Base-by-base conservation (phyloP, 208 protist genomes). In the Crithidia bombi region DNA sequence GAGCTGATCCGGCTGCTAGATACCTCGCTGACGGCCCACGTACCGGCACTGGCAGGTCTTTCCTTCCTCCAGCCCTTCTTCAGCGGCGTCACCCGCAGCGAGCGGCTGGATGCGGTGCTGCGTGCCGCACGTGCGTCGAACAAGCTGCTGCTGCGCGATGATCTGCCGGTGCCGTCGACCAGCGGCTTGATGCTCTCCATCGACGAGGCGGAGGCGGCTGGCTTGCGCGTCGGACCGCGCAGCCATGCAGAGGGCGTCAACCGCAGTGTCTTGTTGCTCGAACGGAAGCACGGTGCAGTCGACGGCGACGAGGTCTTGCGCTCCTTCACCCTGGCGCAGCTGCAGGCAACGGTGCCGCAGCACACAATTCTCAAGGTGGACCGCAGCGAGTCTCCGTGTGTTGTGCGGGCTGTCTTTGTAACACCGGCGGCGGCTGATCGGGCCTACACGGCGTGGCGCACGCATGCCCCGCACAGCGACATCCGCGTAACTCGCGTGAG, bases 191-290 rank as follows among this genome's bases (percentile, higher is more conserved):
- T 70, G 55, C 55, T 69, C 9, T 69, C 70, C 12, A 36, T 65
- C 25, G 70, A 58, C 38, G 63, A 69, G 56, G 30, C 63, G 5
- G 70, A 76, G 43, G 70, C 46, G 10, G 44, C 63, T n/a, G 17
- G 63, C 33, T 56, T 69, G 64, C 70, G 70, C 12, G 46, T 76
- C n/a, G 56, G 70, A 17, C 54, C 64, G 21, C 62, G 70, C 70
- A 75, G 70, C 35, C 52, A 58, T 54, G 62, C 52, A 12, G 62
- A 64, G 19, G 62, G 55, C 25, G 47, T 38, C 33, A 39, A 43
- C 50, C 46, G 44, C 26, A 43, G 35, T 28, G 12, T 47, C 17
- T 30, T 47, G 26, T 21, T 32, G 44, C 63, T 76, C 35, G 47
- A 70, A 55, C 30, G 52, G 12, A 21, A 10, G 28, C 54, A 41